Conservation (phyloP, 306 rosid genomes). For the Ziziphus jujuba region DNA sequence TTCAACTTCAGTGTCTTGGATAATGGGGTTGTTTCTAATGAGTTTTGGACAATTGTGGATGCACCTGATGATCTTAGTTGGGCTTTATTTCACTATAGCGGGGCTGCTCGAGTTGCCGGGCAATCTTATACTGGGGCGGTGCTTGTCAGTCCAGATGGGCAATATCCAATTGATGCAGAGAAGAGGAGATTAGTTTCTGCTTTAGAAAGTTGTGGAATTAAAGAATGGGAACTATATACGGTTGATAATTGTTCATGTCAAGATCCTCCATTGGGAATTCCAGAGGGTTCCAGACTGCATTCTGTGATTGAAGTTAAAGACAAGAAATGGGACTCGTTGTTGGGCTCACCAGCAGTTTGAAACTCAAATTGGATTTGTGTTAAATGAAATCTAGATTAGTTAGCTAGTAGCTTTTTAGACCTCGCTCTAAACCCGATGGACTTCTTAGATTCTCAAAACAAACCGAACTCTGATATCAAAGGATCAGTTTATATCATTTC, state of each 20-base stretch:
- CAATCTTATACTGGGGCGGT: conserved; percentile 86
- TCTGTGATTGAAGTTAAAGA: conserved; percentile 9
- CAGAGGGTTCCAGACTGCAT: conserved; percentile 67
- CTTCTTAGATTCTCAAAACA: no score
- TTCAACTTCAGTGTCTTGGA: conserved; percentile 78
- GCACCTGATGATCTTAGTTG: conserved; percentile 71
- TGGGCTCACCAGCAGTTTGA: background rate
- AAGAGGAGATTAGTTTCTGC: conserved; percentile 47
- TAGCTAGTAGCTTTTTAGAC: no score
- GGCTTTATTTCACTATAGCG: conserved; percentile 82
- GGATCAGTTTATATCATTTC: no score
- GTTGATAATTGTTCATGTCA: conserved; percentile 65
- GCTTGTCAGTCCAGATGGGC: conserved; percentile 78
- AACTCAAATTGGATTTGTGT: background rate
- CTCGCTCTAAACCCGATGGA: no score
- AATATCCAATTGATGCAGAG: conserved; percentile 47
- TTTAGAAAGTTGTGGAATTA: conserved; percentile 64
- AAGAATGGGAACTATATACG: conserved; percentile 64
- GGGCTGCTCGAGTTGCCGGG: conserved; percentile 87
- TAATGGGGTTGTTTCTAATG: conserved; percentile 87
- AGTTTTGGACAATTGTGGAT: conserved; percentile 84
- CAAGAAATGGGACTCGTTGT: background rate
- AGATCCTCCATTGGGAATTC: conserved; percentile 72
- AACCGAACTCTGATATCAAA: no score
- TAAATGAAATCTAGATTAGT: no score